Evolutionary conservation across 192 early-diverging fungal species (phyloP).

Genomic region (Allomyces javanicus): DNA sequence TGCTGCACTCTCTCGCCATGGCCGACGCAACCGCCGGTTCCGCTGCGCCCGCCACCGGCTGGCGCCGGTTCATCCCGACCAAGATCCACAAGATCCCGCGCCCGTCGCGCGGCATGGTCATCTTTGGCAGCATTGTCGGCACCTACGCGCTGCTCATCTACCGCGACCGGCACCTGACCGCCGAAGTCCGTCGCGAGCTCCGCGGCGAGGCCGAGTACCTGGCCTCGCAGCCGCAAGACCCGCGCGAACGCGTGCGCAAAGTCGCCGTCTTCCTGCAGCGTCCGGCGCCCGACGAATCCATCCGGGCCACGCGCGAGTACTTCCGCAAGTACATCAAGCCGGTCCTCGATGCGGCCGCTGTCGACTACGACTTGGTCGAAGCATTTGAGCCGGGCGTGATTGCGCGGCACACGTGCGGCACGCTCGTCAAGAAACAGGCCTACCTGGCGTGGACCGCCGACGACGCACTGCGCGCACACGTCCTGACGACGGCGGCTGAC

Average conservation of each 20-base stretch:
- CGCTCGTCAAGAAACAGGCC: background rate
- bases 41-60: no score
- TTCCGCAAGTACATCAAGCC: background rate
- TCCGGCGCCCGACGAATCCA: background rate
- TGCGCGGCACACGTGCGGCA: background rate
- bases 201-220: background rate
- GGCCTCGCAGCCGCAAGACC: background rate
- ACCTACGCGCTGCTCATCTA: background rate
- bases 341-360: background rate
- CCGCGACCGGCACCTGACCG: background rate
- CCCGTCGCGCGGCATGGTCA: background rate
- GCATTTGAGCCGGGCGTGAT: background rate
- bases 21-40: no score
- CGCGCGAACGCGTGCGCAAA: background rate
- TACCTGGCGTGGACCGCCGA: background rate
- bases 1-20: no score
- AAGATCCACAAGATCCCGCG: background rate
- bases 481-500: background rate
- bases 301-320: background rate
- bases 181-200: background rate
- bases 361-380: background rate
- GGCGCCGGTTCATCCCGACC: no score
- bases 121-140: background rate
- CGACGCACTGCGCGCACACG: background rate
- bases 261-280: background rate